Conservation (phyloP, 306 rosid genomes). For the Acacia confusa region DNA sequence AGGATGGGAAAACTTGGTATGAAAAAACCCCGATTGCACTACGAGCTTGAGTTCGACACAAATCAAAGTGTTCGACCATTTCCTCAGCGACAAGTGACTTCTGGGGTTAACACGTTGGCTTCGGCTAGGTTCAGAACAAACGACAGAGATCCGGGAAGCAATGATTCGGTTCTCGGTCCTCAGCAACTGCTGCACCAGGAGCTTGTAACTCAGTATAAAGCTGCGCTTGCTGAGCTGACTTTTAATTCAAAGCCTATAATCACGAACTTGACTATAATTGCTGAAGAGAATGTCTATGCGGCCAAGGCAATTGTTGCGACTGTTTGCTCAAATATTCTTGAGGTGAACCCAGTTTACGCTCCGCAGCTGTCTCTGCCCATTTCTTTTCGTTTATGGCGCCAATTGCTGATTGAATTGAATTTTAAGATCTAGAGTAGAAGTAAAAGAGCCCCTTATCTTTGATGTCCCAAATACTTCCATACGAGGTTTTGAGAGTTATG, state of each 20-base stretch:
- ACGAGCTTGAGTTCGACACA: constrained; percentile 48
- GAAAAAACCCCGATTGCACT: constrained; percentile 66
- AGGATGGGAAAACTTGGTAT: constrained; percentile 72
- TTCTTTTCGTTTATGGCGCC: constrained; percentile 38
- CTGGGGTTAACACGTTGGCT: constrained; percentile 35
- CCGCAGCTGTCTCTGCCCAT: constrained; percentile 46
- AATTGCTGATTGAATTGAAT: constrained; percentile 42
- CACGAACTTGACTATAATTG: constrained; percentile 85
- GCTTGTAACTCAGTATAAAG: constrained; percentile 71
- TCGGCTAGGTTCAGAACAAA: constrained; percentile 49
- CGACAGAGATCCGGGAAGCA: constrained; percentile 56
- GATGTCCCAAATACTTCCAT: not conserved
- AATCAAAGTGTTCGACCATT: constrained; percentile 53
- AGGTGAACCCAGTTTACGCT: constrained; percentile 81
- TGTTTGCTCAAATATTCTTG: constrained; percentile 74
- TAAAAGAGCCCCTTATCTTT: not conserved
- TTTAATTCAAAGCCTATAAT: constrained; percentile 91
- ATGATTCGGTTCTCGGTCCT: constrained; percentile 57
- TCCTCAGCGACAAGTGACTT: constrained; percentile 48
- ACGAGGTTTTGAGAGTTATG: not conserved
- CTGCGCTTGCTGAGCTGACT: constrained; percentile 84
- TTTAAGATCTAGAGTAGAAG: constrained; percentile 39
- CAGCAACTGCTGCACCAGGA: constrained; percentile 70
- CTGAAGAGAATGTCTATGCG: constrained; percentile 71
- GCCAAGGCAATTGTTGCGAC: constrained; percentile 66